These are phyloP conservation scores for Boletus rubroflammeus DNA, from an alignment of 768 basidiomycete genomes.

Conservation along the genomic window DNA sequence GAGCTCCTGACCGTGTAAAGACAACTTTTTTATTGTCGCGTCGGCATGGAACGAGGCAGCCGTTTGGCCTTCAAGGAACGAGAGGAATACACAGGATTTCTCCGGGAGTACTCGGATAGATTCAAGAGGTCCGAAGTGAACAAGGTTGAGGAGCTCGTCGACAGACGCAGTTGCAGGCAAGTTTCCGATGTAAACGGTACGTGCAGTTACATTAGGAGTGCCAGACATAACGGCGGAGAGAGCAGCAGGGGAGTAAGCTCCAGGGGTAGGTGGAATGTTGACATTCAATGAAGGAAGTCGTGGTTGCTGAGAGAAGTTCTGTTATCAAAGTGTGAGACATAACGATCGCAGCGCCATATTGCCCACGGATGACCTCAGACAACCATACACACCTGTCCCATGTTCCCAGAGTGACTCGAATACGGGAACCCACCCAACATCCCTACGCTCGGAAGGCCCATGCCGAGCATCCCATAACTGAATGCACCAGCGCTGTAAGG, in stretches of 20 bases:
- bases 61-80: constrained; percentile 90
- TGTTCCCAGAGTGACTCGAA: constrained; percentile 64
- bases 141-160: constrained; percentile 95
- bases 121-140: constrained; percentile 96
- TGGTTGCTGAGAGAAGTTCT: constrained; percentile 43
- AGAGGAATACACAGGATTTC: constrained; percentile 97
- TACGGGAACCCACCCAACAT: constrained; percentile 74
- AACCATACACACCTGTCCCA: constrained; percentile 50
- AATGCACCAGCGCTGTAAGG: constrained; percentile 51
- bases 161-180: constrained; percentile 93
- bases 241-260: constrained; percentile 75
- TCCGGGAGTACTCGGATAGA: constrained; percentile 92
- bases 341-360: background rate
- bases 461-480: constrained; percentile 75
- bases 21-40: constrained; percentile 89
- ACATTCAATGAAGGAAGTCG: constrained; percentile 64
- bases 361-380: background rate
- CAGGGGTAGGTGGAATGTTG: constrained; percentile 67
- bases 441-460: constrained; percentile 73
- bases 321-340: constrained; percentile 11
- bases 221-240: constrained; percentile 68
- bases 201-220: constrained; percentile 58
- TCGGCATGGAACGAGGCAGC: constrained; percentile 98
- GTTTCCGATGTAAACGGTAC: constrained; percentile 97
- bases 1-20: constrained; percentile 92